Conservation (phyloP, 768 basidiomycete species). For the Amanita muscaria region DNA sequence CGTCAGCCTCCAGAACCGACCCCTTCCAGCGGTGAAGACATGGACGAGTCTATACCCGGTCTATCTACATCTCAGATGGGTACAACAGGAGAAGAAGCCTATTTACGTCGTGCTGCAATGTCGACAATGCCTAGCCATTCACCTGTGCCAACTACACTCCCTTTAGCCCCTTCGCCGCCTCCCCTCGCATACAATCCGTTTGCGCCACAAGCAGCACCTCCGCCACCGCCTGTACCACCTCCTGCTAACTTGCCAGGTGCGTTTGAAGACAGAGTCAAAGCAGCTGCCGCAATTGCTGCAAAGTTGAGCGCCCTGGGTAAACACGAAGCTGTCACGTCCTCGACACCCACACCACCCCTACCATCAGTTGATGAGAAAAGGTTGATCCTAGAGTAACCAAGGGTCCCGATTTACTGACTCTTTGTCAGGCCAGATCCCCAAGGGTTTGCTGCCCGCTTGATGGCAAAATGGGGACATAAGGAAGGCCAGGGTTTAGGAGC, state of each 20-base stretch:
- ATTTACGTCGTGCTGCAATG: conserved; percentile 54
- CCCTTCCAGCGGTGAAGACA: conserved; percentile 3
- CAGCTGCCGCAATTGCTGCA: conserved; percentile 79
- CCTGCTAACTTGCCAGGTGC: conserved; percentile 25
- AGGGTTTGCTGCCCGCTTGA: conserved; percentile 75
- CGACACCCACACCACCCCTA: conserved; percentile 16
- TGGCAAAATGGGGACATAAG: conserved; percentile 96
- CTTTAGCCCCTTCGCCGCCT: conserved; percentile 37
- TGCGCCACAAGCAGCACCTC: conserved; percentile 51
- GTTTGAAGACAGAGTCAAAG: conserved; percentile 62
- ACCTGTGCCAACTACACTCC: conserved; percentile 17
- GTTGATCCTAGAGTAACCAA: conserved; percentile 9
- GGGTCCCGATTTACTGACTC: not conserved
- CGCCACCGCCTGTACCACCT: conserved; percentile 42
- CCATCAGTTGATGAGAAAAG: conserved; percentile 26
- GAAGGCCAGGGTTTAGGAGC: conserved; percentile 89
- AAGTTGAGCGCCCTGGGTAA: conserved; percentile 49
- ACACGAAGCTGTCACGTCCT: conserved; percentile 16
- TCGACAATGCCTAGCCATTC: conserved; percentile 27
- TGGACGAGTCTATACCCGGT: conserved; percentile 8
- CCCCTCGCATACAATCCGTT: conserved; percentile 63
- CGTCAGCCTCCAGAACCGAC: conserved; percentile 15
- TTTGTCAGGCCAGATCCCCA: conserved; percentile 46
- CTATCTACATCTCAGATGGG: conserved; percentile 14
- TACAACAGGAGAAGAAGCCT: conserved; percentile 55